phyloP scores from a whole-genome alignment of 192 early-diverging fungal species.

The Podila verticillata region DNA sequence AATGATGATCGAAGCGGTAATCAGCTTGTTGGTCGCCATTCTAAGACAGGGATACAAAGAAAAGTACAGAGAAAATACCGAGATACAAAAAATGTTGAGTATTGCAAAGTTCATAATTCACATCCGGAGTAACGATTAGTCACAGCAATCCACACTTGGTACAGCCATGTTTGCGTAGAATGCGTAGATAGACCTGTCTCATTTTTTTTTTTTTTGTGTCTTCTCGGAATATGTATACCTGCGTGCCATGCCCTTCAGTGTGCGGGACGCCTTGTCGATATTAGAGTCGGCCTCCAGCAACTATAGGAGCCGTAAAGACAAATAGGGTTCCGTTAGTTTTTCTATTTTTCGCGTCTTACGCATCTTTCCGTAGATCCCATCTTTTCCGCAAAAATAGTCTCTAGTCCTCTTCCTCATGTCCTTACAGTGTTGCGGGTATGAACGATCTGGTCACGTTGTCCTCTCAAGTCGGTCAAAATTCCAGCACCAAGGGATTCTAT shows the following conservation, averaged over 20 bases:
- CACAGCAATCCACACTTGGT: not conserved
- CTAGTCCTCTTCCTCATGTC: not conserved
- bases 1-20: conserved; percentile 86
- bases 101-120: too few relatives aligned
- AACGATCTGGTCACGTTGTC: conserved; percentile 92
- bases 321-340: not conserved
- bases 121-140: not conserved
- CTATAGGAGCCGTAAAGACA: conserved; percentile 30
- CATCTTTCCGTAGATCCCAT: too few relatives aligned
- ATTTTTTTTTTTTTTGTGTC: too few relatives aligned
- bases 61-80: not conserved
- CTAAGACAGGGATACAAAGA: conserved; percentile 51
- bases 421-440: conserved; percentile 84
- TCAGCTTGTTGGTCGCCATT: conserved; percentile 87
- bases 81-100: not conserved
- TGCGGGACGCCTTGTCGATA: conserved; percentile 72
- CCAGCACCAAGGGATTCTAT: conserved; percentile 83
- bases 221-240: conserved; percentile 52
- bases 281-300: conserved; percentile 82
- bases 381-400: too few relatives aligned
- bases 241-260: conserved; percentile 78
- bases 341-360: too few relatives aligned
- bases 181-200: too few relatives aligned
- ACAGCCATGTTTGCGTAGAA: too few relatives aligned
- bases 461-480: conserved; percentile 82